These are phyloP conservation scores for Cnidoscolus chayamansa DNA, from an alignment of 441 rosid species.

Conservation along the genomic window DNA sequence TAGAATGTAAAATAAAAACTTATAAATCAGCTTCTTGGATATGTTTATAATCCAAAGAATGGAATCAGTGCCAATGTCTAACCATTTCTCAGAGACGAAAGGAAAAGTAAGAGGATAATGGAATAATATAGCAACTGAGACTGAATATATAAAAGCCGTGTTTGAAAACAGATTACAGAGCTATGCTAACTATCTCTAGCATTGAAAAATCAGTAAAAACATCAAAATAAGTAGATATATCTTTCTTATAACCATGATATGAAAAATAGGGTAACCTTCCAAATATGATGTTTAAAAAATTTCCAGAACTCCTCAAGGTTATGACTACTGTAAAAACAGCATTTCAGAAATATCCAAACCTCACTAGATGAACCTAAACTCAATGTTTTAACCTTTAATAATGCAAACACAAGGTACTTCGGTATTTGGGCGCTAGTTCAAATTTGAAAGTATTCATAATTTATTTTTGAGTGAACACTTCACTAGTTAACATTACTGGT, in stretches of 20 bases:
- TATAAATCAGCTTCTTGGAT: neutral
- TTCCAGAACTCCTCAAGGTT: slow-evolving; percentile 4
- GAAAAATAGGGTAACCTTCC: neutral
- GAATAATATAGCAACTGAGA: neutral
- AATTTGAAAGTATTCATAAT: neutral
- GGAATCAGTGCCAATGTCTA: neutral
- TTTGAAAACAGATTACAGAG: neutral
- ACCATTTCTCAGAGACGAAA: neutral
- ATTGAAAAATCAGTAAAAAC: neutral
- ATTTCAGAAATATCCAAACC: neutral
- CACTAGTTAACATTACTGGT: neutral
- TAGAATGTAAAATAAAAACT: neutral
- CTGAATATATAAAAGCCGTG: neutral
- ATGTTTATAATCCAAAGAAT: neutral
- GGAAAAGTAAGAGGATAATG: neutral
- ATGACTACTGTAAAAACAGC: neutral
- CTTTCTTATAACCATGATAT: neutral
- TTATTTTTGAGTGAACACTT: neutral
- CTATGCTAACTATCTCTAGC: neutral
- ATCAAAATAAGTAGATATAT: neutral
- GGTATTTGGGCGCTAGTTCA: neutral
- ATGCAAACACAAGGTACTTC: neutral
- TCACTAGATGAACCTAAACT: neutral
- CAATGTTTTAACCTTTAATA: neutral
- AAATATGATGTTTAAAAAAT: neutral